Evolutionary conservation across 2,329 filamentous ascomycete species (phyloP), one percentile per base, ranked within the genome.

Genomic region (Cladophialophora carrionii): DNA sequence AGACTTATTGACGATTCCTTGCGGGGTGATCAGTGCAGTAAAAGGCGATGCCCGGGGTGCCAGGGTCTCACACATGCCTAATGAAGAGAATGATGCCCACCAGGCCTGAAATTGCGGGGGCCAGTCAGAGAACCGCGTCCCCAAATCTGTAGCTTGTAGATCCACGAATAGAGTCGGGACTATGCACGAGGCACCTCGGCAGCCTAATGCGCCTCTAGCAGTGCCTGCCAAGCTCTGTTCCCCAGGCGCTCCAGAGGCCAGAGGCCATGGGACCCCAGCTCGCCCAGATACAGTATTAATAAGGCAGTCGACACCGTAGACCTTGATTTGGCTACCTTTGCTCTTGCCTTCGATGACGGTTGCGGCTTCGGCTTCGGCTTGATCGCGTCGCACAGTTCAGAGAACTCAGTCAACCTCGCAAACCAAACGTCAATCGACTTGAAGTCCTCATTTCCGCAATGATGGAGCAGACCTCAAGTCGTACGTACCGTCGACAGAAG

Each of bases 391-490:
- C 22, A 22, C 46, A 49, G 7, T 49, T 22, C 17, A 49, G 46
- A 49, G 46, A 22, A 49, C 46, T 49, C 46, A 49, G 46, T 24
- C 1, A 22, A 49, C 10, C 22, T 22, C 46, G 46, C 46, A 49
- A 49, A 24, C 46, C 46, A 49, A 49, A 22, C 46, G 46, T 49
- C 46, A 29, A 29, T 29, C 26, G n/a, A n/a, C n/a, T n/a, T n/a
- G n/a, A 29, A 29, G 48, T 5, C 17, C 48, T n/a, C 22, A 51
- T 51, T 53, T 53, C 24, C n/a, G 46, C 46, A 29, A 53, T 29
- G 49, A 64, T 64, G 62, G 62, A 64, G 56, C 62, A 64, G 31
- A 60, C 32, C 62, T 64, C 62, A n/a, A 60, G 56, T 61, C 62
- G 62, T 49, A 17, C 62, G 56, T 64, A 64, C 56, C 62, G 62